Evolutionary conservation across 257 asterid species (phyloP), one percentile per base, ranked within the genome.

Genomic region (Dorcoceras hygrometricum): DNA sequence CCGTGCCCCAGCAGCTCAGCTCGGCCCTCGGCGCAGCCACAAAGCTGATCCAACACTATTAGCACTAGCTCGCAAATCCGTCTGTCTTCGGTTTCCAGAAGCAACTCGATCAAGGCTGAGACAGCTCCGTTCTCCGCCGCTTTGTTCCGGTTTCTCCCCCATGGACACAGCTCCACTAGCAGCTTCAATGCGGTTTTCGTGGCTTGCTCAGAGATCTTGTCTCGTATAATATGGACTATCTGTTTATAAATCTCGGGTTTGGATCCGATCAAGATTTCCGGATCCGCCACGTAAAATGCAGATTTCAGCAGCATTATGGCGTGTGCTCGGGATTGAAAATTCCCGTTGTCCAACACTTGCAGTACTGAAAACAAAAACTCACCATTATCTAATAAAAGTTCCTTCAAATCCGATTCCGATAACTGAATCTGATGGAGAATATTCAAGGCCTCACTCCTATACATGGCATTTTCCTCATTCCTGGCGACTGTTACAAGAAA

Each of bases 21-120:
- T 2, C 96, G 80, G 6, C 97, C 97, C 39, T 88, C 95, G 0
- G 97, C 96, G 57, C 95, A 83, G 12, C 84, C 43, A 66, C 96
- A 90, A 0, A 90, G 79, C 73, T 81, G 95, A 60, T 90, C 92
- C 76, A 90, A 51, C 16, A 73, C 72, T 4, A 79, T 46, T 16
- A 90, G 54, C 0, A 57, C 67, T 6, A 88, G 78, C 72, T 90
- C 97, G 4, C 77, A 77, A 1, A 22, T 16, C 74, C 95, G 74
- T 20, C 76, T 75, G 2, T 86, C 96, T 0, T 64, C n/a, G 5
- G 55, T 59, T n/a, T 77, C 90, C 0, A 86, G 67, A 19, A 90
- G 91, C 23, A 78, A 39, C 65, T 90, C 92, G 11, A 88, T 50
- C 46, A 90, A 72, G 16, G 75, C 73, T 14, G 57, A 29, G 11